phyloP scores from a whole-genome alignment of 1,284 basidiomycete genomes.

The Melampsora americana region DNA sequence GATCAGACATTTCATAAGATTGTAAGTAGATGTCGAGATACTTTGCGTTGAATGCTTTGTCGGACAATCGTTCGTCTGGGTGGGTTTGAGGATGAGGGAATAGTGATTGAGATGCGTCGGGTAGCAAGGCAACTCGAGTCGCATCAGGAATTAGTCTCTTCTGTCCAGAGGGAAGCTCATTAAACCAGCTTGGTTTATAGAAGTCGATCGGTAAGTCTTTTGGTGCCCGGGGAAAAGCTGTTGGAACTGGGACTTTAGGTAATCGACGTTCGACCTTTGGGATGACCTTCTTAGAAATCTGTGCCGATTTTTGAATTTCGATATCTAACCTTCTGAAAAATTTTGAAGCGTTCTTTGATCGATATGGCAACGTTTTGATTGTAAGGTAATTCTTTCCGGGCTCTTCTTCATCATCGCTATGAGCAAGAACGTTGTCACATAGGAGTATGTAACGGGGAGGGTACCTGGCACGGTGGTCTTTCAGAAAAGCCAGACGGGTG shows the following conservation, averaged over 20 bases:
- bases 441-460: neutral
- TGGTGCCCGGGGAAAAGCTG: neutral
- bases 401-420: neutral
- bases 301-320: constrained; percentile 11
- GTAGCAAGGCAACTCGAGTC: neutral
- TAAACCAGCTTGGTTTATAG: constrained; percentile 14
- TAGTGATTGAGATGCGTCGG: constrained; percentile 1
- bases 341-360: constrained; percentile 15
- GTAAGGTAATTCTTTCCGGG: neutral
- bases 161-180: neutral
- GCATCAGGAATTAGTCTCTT: neutral
- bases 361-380: constrained; percentile 22
- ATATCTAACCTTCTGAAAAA: constrained; percentile 24
- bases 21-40: constrained; percentile 9
- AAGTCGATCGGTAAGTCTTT: constrained; percentile 27
- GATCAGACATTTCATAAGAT: neutral
- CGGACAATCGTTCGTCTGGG: neutral
- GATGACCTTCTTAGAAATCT: neutral
- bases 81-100: constrained; percentile 1
- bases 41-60: neutral
- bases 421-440: neutral
- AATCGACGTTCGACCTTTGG: neutral
- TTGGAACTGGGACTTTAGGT: neutral
- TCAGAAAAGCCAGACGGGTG: neutral
- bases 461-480: neutral